Percentiles rank a stretch among this genome's conserved stretches.
Conservation (phyloP, 73 alveolate species). For the Effrenium voratum region DNA sequence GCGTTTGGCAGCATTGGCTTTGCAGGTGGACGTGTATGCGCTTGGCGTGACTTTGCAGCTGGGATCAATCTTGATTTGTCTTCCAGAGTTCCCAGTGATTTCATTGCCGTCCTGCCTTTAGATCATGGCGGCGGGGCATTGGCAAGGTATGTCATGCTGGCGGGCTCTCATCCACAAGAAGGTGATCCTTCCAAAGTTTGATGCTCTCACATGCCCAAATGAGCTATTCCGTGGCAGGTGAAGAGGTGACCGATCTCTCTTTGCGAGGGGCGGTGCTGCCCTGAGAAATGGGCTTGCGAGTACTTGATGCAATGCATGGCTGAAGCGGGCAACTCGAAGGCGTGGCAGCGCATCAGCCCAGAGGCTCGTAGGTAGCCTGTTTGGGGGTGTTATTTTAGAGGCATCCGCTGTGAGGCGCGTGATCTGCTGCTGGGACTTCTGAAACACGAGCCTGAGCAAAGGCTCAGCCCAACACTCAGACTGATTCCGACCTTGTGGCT, state of each 20-base stretch:
- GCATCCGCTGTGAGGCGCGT: slow-evolving; percentile 10
- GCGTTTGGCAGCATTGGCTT: not conserved
- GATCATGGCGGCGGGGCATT: not conserved
- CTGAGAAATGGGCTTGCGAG: not conserved
- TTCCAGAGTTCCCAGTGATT: not conserved
- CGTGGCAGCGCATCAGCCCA: slow-evolving; percentile 78
- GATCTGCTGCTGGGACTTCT: slow-evolving; percentile 67
- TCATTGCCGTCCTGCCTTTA: not conserved
- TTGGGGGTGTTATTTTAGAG: not conserved
- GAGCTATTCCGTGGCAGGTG: not conserved
- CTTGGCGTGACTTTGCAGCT: slow-evolving; percentile 48
- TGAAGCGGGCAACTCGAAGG: not conserved
- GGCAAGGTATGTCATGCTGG: slow-evolving; percentile 78
- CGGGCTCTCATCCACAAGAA: slow-evolving; percentile 82
- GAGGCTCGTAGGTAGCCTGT: not conserved
- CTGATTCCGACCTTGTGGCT: not conserved
- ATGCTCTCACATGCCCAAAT: not conserved
- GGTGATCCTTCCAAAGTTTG: not conserved
- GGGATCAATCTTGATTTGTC: no score
- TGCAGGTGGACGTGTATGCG: slow-evolving; percentile 80
- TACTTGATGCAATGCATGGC: not conserved
- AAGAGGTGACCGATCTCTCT: slow-evolving; percentile 70
- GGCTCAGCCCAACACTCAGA: slow-evolving; percentile 33
- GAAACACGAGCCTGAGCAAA: slow-evolving; percentile 88
- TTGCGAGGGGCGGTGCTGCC: slow-evolving; percentile 45